phyloP scores from a whole-genome alignment of 2,329 filamentous ascomycete genomes.

The Fusarium sp. region DNA sequence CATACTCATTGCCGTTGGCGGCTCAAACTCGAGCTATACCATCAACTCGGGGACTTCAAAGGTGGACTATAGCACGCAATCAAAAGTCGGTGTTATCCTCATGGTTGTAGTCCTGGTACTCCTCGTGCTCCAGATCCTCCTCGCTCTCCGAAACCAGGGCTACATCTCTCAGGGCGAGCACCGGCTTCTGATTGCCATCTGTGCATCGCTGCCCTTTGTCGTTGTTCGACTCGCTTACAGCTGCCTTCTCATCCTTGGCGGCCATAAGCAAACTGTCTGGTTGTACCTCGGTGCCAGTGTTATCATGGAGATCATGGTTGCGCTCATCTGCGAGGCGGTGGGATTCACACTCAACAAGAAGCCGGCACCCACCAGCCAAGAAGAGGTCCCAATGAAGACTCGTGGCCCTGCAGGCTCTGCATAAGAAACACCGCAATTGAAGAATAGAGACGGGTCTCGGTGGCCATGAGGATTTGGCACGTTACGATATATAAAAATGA shows the following conservation, averaged over 20 bases:
- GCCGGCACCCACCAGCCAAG: slow-evolving; percentile 22
- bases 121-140: slow-evolving; percentile 56
- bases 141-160: slow-evolving; percentile 59
- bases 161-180: slow-evolving; percentile 66
- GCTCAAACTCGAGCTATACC: slow-evolving; percentile 47
- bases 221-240: slow-evolving; percentile 53
- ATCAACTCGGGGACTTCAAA: slow-evolving; percentile 40
- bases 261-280: slow-evolving; percentile 49
- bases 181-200: slow-evolving; percentile 64
- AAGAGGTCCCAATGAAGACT: slow-evolving; percentile 16
- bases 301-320: slow-evolving; percentile 54
- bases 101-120: slow-evolving; percentile 59
- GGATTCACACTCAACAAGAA: slow-evolving; percentile 51
- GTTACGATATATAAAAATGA: not conserved
- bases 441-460: not conserved
- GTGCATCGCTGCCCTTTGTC: slow-evolving; percentile 54
- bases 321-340: slow-evolving; percentile 49
- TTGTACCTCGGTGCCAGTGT: slow-evolving; percentile 52
- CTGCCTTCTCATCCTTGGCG: slow-evolving; percentile 49
- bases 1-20: slow-evolving; percentile 54
- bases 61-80: slow-evolving; percentile 49
- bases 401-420: not conserved
- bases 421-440: not conserved
- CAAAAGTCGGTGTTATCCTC: slow-evolving; percentile 49
- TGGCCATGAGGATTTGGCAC: not conserved